Conservation (phyloP, 2,329 filamentous ascomycete species). For the Paraphoma chrysanthemicola region DNA sequence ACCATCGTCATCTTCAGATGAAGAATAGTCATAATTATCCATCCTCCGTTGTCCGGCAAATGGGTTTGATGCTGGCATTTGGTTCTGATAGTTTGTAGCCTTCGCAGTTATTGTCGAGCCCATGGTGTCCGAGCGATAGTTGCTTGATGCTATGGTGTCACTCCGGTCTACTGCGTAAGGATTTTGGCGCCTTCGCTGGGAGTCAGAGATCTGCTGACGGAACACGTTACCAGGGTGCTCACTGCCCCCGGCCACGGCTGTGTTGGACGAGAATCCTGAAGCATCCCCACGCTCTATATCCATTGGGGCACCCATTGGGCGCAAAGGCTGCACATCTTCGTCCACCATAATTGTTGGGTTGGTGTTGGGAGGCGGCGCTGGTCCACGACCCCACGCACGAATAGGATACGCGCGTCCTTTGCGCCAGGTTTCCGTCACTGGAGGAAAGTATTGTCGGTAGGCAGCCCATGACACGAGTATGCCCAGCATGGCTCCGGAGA, state of each 20-base stretch:
- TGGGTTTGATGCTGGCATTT: conserved; percentile 43
- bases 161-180: conserved; percentile 38
- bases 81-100: conserved; percentile 38
- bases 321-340: conserved; percentile 42
- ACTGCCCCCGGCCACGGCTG: conserved; percentile 21
- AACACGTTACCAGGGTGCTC: conserved; percentile 45
- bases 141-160: conserved; percentile 39
- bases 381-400: conserved; percentile 62
- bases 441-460: conserved; percentile 67
- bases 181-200: conserved; percentile 44
- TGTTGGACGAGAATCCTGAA: conserved; percentile 37
- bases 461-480: conserved; percentile 59
- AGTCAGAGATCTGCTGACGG: conserved; percentile 47
- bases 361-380: conserved; percentile 39
- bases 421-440: conserved; percentile 61
- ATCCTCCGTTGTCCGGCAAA: conserved; percentile 39
- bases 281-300: conserved; percentile 44
- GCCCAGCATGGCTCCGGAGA: conserved; percentile 62
- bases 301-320: conserved; percentile 29
- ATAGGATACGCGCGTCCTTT: conserved; percentile 67
- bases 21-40: conserved; percentile 48
- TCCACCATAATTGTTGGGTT: conserved; percentile 31
- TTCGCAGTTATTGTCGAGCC: conserved; percentile 39
- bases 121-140: conserved; percentile 32
- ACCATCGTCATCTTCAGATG: conserved; percentile 47